Evolutionary conservation across 2,329 filamentous ascomycete genomes (phyloP).

Genomic region (Paraphaeosphaeria minitans): DNA sequence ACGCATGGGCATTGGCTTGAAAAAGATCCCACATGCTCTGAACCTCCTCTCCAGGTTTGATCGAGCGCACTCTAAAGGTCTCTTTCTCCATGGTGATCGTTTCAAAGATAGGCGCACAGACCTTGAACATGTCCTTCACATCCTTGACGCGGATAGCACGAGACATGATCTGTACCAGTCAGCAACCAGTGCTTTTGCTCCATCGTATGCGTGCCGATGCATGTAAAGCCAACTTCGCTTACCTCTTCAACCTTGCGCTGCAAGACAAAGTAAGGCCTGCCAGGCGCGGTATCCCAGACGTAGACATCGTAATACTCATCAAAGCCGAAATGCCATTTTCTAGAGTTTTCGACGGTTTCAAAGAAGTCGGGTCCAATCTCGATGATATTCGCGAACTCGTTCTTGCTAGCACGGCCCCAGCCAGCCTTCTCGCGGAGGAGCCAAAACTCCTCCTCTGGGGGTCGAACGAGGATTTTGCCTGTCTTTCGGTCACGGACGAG

Average conservation of each 20-base stretch:
- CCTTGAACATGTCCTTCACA: constrained; percentile 40
- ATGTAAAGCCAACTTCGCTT: background rate
- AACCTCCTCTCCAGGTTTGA: constrained; percentile 42
- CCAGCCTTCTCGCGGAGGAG: constrained; percentile 48
- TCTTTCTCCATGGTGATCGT: constrained; percentile 45
- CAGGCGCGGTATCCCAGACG: constrained; percentile 48
- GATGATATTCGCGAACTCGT: constrained; percentile 45
- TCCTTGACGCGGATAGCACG: constrained; percentile 45
- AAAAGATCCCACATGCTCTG: constrained; percentile 44
- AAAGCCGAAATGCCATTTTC: constrained; percentile 49
- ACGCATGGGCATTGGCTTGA: constrained; percentile 21
- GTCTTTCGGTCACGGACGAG: constrained; percentile 52
- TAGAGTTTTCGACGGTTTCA: constrained; percentile 45
- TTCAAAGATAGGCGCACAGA: constrained; percentile 42
- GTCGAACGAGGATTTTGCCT: constrained; percentile 43
- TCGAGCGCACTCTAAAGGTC: constrained; percentile 43
- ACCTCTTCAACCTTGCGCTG: constrained; percentile 42
- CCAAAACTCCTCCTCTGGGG: constrained; percentile 48
- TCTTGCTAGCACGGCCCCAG: constrained; percentile 46
- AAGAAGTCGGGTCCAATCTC: constrained; percentile 48
- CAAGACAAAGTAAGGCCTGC: constrained; percentile 34
- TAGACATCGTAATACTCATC: constrained; percentile 53
- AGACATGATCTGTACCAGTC: constrained; percentile 36
- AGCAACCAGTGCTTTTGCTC: background rate
- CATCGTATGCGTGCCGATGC: background rate